Base-by-base conservation (phyloP, 192 early-diverging fungal genomes). In the Umbelopsis sp. region DNA sequence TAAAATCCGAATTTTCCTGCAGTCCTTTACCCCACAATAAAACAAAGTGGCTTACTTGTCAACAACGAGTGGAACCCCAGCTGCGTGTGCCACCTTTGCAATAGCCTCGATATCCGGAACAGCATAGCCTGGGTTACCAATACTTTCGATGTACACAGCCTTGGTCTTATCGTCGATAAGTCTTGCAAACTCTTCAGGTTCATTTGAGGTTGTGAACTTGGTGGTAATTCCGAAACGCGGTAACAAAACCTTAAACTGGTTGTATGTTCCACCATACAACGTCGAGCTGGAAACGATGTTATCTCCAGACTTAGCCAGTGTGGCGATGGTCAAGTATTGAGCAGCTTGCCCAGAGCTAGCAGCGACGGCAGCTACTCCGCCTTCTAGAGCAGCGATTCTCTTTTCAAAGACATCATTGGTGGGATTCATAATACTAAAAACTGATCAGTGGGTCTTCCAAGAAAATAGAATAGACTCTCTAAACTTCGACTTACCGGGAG, bases 111-210 rank as follows among this genome's bases (percentile, higher is more conserved):
- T 93, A 69, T 98, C 94, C 9, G 95, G 92, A 6, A 98, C 88
- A 77, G 91, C 90, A 87, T 92, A 94, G 68, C 89, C 87, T 25
- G 96, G 96, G 81, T 98, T 98, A 36, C 94, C 95, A 66, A 98
- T 91, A 43, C 88, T 91, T 81, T 98, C 96, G 54, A 96, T 77
- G 78, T 92, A 98, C 65, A 98, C 85, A 9, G 92, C 95, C 74
- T 95, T 95, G 26, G 95, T 97, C n/a, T 89, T 88, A 45, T 88
- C 91, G 78, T 98, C 93, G 70, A 98, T 98, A 24, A 89, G 77
- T 10, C 88, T 79, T 7, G 71, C 82, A 65, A 96, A 91, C n/a
- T 91, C 91, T 44, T 90, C 86, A 14, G 92, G 85, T 44, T 87
- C 81, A 78, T 96, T 91, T 26, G 90, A 86, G 0, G 88, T 73